Evolutionary conservation across 768 basidiomycete genomes (phyloP), one percentile per base, ranked within the genome.

Genomic region (Coprinellus micaceus): DNA sequence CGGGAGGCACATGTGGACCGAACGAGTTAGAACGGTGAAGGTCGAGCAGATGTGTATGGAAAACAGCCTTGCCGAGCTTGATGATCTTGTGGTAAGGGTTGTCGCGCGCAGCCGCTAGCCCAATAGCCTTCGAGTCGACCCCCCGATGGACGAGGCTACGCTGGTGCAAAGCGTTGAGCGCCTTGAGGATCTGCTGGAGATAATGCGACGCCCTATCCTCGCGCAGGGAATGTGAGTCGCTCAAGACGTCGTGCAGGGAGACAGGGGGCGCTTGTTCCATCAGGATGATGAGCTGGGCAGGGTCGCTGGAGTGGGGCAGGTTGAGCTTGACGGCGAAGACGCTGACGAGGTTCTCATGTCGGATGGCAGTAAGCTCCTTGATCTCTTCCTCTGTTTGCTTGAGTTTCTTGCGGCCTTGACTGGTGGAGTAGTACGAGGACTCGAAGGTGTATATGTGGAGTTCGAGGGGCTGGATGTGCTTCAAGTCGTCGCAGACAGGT

Each of bases 11-110:
- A 66, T 70, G 61, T 12, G 72, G 64, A 3, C 80, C 80, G 61
- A 96, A 91, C 0, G 86, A 82, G 62, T 97, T 93, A 2, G 94
- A 96, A 17, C 85, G 78, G 64, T 96, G 88, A 29, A 94, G 72
- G 65, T 96, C 93, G 24, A 86, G 74, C 29, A 98, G 75, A 0
- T 81, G 81, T 4, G 84, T 83, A 60, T 86, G 79, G 66, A 86
- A 97, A 15, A 78, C 82, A 2, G 84, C 84, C 60, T 85, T 86
- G 19, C 84, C 81, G 2, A 97, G 70, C 66, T 94, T 94, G 65
- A 92, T 78, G 19, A 81, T 71, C 61, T 89, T 90, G 17, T 57
- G 54, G 2, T 51, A 30, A 6, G 10, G 82, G 72, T 29, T 81
- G 80, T 4, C 77, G 71, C 1, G 73, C 72, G 47, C 77, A 75